Percentiles rank a stretch among this genome's conserved stretches.
Conservation (phyloP, 768 basidiomycete genomes). For the Rhodotorula taiwanensis region DNA sequence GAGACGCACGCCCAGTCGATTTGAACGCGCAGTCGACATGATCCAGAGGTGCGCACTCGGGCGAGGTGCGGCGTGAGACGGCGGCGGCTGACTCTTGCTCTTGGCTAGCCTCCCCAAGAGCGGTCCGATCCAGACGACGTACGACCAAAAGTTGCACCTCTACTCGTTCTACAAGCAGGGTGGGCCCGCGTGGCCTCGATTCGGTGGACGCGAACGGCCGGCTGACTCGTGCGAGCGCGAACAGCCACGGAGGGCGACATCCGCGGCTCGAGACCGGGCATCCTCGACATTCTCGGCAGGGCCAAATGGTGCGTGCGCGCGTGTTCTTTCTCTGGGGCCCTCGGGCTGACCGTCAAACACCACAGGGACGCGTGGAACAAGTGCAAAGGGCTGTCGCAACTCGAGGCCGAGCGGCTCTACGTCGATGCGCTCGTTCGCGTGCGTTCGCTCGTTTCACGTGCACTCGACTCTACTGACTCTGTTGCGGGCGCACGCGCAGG, state of each 20-base stretch:
- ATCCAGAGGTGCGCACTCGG: conserved; percentile 55
- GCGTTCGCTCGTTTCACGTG: too few relatives aligned
- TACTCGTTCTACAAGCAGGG: conserved; percentile 94
- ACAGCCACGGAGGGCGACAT: conserved; percentile 87
- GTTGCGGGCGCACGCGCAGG: background rate
- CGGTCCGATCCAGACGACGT: conserved; percentile 89
- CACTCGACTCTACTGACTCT: background rate
- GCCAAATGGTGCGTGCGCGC: conserved; percentile 70
- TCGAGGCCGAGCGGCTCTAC: conserved; percentile 81
- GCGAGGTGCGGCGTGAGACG: background rate
- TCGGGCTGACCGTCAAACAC: background rate
- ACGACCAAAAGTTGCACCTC: conserved; percentile 89
- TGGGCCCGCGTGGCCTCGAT: conserved; percentile 41
- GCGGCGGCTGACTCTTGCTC: background rate
- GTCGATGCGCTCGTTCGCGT: conserved; percentile 82
- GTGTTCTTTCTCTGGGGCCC: background rate
- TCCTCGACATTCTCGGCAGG: conserved; percentile 83
- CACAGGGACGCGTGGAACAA: conserved; percentile 91
- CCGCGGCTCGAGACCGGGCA: conserved; percentile 64
- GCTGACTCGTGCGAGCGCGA: background rate
- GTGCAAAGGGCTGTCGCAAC: conserved; percentile 68
- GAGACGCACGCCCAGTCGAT: conserved; percentile 61
- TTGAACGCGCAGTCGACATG: conserved; percentile 89
- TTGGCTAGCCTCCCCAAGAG: conserved; percentile 67
- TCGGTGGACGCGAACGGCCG: too few relatives aligned